A percentile compares a stretch with the other conserved stretches of the same genome.
phyloP scores from a whole-genome alignment of 352 stramenopile species.

The Pythium brassicae region DNA sequence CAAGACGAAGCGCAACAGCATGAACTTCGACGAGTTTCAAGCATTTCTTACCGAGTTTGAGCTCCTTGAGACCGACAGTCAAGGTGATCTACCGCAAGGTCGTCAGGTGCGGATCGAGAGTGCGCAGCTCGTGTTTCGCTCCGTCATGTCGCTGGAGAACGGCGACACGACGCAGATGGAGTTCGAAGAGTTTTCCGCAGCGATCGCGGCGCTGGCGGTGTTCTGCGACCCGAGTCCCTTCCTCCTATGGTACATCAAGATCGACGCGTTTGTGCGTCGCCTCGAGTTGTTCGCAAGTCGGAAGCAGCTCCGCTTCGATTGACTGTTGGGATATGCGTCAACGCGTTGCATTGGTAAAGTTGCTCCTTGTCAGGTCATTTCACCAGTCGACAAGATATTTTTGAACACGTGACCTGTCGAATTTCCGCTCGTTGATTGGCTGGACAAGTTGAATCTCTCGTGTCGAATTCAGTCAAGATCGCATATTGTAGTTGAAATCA shows the following conservation, averaged over 20 bases:
- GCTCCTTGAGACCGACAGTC: slow-evolving; percentile 11
- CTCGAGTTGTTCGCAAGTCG: slow-evolving; percentile 11
- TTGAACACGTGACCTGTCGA: background rate
- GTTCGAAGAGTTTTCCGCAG: slow-evolving; percentile 55
- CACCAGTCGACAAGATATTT: slow-evolving; percentile 1
- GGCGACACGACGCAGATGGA: slow-evolving; percentile 47
- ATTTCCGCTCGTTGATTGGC: background rate
- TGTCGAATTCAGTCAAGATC: background rate
- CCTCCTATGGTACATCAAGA: slow-evolving; percentile 42
- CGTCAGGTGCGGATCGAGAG: background rate
- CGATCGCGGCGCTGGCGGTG: slow-evolving; percentile 40
- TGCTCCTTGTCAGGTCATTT: background rate
- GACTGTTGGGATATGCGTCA: background rate
- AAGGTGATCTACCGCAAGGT: background rate
- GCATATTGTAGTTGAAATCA: background rate
- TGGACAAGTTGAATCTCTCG: background rate
- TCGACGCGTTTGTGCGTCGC: slow-evolving; percentile 33
- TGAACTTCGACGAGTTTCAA: slow-evolving; percentile 47
- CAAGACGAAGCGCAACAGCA: slow-evolving; percentile 52
- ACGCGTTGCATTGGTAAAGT: background rate
- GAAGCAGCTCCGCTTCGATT: slow-evolving; percentile 13
- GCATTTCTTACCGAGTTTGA: slow-evolving; percentile 31
- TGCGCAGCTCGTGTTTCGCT: slow-evolving; percentile 35
- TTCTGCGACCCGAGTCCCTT: slow-evolving; percentile 47
- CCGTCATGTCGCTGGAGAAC: slow-evolving; percentile 50